phyloP scores from a whole-genome alignment of 208 protist species.

The Tritrichomonas foetus region DNA sequence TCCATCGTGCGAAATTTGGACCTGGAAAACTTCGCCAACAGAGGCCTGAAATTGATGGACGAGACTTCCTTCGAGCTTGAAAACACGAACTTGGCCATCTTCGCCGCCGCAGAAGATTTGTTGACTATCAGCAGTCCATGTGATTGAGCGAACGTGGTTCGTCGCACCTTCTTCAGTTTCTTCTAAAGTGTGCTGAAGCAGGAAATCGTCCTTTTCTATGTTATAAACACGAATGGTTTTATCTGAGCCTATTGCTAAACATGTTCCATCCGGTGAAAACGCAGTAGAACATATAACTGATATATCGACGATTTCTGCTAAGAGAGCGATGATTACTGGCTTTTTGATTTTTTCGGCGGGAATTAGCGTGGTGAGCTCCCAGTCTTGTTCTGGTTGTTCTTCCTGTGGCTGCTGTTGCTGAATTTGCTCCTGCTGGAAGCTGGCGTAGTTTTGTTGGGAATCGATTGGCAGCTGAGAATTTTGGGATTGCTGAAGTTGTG shows the following conservation, averaged over 20 bases:
- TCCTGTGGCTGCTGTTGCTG: neutral
- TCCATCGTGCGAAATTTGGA: neutral
- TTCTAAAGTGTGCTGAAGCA: neutral
- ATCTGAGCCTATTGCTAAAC: neutral
- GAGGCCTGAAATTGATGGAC: neutral
- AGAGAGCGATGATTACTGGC: neutral
- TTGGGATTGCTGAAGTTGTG: neutral
- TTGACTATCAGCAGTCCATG: neutral
- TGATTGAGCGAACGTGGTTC: neutral
- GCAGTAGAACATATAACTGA: conserved; percentile 11
- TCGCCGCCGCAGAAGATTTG: neutral
- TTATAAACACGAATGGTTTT: conserved; percentile 15
- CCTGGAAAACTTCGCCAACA: neutral
- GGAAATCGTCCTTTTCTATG: neutral
- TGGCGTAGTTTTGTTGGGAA: neutral
- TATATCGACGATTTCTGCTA: conserved; percentile 26
- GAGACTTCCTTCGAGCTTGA: neutral
- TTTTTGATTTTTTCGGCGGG: neutral
- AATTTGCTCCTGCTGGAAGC: neutral
- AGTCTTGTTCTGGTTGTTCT: neutral
- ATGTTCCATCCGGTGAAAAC: neutral
- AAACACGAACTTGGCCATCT: neutral
- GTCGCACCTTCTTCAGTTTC: neutral
- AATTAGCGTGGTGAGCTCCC: neutral
- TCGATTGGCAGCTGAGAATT: no score